Conservation (phyloP, 2,329 filamentous ascomycete genomes). For the Scolecobasidium constrictum region DNA sequence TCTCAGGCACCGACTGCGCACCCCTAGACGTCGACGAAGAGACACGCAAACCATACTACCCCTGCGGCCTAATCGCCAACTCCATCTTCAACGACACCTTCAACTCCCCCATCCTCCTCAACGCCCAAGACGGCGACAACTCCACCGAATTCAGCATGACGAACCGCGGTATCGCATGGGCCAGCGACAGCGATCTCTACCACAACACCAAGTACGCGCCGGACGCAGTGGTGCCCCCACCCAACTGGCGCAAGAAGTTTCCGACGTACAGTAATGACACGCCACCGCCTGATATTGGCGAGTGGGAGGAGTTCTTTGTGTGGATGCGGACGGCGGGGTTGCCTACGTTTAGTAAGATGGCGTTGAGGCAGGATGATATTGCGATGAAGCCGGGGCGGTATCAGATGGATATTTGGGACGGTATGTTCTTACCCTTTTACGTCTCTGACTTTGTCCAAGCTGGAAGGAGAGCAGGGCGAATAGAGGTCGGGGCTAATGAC, state of each 20-base stretch:
- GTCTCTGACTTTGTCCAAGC: too few relatives aligned
- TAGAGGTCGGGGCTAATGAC: too few relatives aligned
- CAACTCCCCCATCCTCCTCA: constrained; percentile 50
- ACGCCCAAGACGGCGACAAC: constrained; percentile 30
- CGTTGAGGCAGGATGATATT: constrained; percentile 65
- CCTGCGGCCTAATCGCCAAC: constrained; percentile 92
- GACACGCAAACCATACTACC: constrained; percentile 68
- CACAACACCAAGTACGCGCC: constrained; percentile 55
- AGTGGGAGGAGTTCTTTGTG: constrained; percentile 82
- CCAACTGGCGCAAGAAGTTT: constrained; percentile 69
- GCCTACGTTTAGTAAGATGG: constrained; percentile 90
- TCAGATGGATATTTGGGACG: constrained; percentile 61
- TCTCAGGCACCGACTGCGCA: constrained; percentile 61
- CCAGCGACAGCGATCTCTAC: constrained; percentile 71
- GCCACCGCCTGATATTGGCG: constrained; percentile 59
- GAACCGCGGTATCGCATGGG: constrained; percentile 73
- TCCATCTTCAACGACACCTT: constrained; percentile 96
- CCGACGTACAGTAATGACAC: constrained; percentile 56
- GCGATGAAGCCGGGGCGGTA: constrained; percentile 64
- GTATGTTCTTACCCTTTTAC: constrained; percentile 50
- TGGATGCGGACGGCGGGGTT: constrained; percentile 98
- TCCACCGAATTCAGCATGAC: constrained; percentile 60
- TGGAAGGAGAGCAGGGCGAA: too few relatives aligned
- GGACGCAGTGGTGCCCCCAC: constrained; percentile 64
- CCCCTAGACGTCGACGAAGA: constrained; percentile 42